phyloP scores from a whole-genome alignment of 768 basidiomycete species.

The Scleroderma citrinum region DNA sequence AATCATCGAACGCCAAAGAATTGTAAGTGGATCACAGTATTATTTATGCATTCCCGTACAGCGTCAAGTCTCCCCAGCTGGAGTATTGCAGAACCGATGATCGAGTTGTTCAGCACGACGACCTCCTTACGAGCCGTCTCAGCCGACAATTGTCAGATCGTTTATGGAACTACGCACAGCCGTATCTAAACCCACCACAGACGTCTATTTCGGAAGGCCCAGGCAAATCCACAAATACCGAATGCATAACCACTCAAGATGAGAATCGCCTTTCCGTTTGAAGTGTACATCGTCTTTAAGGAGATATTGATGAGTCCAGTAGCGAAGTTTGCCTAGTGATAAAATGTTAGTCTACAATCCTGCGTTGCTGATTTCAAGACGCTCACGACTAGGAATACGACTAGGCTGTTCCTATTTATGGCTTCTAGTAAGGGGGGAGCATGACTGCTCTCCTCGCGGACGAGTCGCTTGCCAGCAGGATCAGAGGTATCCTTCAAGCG shows the following conservation, averaged over 20 bases:
- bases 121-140: too few relatives aligned
- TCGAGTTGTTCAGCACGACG: too few relatives aligned
- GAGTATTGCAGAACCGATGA: too few relatives aligned
- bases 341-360: background rate
- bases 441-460: slow-evolving; percentile 18
- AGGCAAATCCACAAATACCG: slow-evolving; percentile 55
- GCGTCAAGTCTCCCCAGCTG: too few relatives aligned
- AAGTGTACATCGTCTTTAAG: slow-evolving; percentile 75
- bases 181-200: too few relatives aligned
- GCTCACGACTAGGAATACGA: slow-evolving; percentile 77
- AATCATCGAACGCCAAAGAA: too few relatives aligned
- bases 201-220: slow-evolving; percentile 39
- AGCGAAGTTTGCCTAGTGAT: slow-evolving; percentile 69
- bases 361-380: too few relatives aligned
- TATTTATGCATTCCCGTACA: too few relatives aligned
- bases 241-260: slow-evolving; percentile 60
- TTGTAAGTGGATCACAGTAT: too few relatives aligned
- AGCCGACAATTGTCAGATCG: too few relatives aligned
- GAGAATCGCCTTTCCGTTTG: slow-evolving; percentile 48
- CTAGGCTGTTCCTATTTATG: slow-evolving; percentile 75
- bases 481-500: slow-evolving; percentile 19
- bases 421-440: slow-evolving; percentile 64
- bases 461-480: slow-evolving; percentile 19
- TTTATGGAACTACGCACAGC: too few relatives aligned
- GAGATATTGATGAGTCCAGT: slow-evolving; percentile 84